Conservation (phyloP, 2,329 filamentous ascomycete species). For the Talaromyces sp. region DNA sequence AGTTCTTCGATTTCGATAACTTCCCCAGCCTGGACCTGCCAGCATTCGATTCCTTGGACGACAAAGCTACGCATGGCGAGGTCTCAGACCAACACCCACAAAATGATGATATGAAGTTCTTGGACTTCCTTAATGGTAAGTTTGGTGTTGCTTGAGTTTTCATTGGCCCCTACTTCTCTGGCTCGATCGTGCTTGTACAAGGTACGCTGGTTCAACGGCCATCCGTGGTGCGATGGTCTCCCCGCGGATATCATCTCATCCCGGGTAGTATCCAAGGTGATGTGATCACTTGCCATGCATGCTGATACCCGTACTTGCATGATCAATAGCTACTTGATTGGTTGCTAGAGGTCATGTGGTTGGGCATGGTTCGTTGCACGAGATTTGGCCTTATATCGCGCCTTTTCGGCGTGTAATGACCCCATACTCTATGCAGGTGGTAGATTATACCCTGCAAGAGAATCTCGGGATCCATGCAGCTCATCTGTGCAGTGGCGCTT, state of each 20-base stretch:
- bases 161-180: constrained; percentile 8
- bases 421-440: neutral
- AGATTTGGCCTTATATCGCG: constrained; percentile 16
- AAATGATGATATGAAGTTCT: constrained; percentile 41
- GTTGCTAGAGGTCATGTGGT: constrained; percentile 7
- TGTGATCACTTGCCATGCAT: constrained; percentile 6
- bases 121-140: constrained; percentile 48
- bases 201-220: constrained; percentile 9
- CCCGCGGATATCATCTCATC: constrained; percentile 18
- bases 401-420: constrained; percentile 17
- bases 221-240: constrained; percentile 7
- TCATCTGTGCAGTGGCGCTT: constrained; percentile 12
- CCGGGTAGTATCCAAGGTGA: neutral
- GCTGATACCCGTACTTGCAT: constrained; percentile 1
- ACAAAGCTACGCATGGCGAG: constrained; percentile 29
- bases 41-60: constrained; percentile 35
- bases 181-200: constrained; percentile 10
- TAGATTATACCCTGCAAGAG: constrained; percentile 13
- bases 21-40: constrained; percentile 39
- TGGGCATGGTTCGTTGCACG: constrained; percentile 1
- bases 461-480: constrained; percentile 17
- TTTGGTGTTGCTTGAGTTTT: constrained; percentile 9
- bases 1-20: constrained; percentile 77
- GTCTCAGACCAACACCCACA: constrained; percentile 25
- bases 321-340: constrained; percentile 7